Evolutionary conservation across 768 basidiomycete genomes (phyloP), one percentile per base, ranked within the genome.

Genomic region (Boletus huronensis): DNA sequence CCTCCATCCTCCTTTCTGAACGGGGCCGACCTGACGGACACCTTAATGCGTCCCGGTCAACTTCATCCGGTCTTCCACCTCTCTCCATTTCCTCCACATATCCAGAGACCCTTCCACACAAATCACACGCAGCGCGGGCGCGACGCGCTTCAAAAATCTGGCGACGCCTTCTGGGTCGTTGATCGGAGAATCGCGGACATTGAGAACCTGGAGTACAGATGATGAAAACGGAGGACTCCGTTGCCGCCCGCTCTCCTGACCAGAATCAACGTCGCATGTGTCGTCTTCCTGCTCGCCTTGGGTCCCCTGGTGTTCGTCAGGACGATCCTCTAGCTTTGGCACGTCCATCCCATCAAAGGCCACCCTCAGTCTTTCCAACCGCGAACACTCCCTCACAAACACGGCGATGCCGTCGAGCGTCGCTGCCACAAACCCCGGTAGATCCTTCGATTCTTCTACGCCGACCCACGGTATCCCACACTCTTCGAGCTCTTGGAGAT

Each of bases 31-130:
- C 25, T 8, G 31, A 34, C 5, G 23, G 7, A 10, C 3, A 19
- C 21, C 38, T 52, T 32, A 53, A 36, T 40, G 54, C 10, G 50
- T 31, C 26, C 42, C 56, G 1, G 28, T 25, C 50, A 61, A 47
- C 35, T 53, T 59, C 57, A 65, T 65, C 35, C 55, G 53, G 23
- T 64, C 53, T 34, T 67, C 64, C 26, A 67, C 64, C 8, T 67
- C 66, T 38, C 61, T 57, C 67, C 67, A 68, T 21, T 55, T 70
- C n/a, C 44, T 59, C 67, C 64, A 69, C 48, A 66, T 59, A 16
- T 68, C 69, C 55, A 66, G 40, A 23, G 59, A 57, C 2, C 64
- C 67, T 23, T 68, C 67, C 13, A 68, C 64, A 38, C 56, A 58
- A 11, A 69, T 64, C 3, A 57, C 57, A 9, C 61, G 62, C 58